A percentile compares a stretch with the other conserved stretches of the same genome.
Evolutionary conservation across 75 land plant species (phyloP).

Genomic region (Picea sitchensis): DNA sequence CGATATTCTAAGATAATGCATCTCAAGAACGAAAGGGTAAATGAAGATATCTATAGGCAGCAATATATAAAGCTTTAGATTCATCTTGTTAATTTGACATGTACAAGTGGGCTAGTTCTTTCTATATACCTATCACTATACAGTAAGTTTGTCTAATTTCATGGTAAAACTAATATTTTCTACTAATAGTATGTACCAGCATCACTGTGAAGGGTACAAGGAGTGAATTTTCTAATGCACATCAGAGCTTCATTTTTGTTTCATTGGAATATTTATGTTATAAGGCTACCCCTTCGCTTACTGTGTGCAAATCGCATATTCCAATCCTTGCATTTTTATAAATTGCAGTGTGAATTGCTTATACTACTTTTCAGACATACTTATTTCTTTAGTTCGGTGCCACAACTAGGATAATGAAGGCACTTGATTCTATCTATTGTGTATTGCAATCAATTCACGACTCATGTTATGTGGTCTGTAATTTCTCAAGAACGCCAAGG

Average conservation of each 20-base stretch:
- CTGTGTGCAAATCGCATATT: neutral
- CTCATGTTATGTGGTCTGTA: neutral
- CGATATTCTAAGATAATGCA: slow-evolving; percentile 12
- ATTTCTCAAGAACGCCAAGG: too few relatives aligned
- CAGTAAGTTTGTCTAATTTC: neutral
- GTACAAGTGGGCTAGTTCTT: neutral
- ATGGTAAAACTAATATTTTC: slow-evolving; percentile 1
- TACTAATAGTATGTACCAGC: neutral
- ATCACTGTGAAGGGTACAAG: neutral
- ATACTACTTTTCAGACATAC: neutral
- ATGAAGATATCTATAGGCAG: neutral
- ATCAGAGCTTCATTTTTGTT: neutral
- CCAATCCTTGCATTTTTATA: neutral
- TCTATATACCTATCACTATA: neutral
- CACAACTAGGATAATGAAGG: too few relatives aligned
- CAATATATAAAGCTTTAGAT: too few relatives aligned
- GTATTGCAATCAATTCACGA: neutral
- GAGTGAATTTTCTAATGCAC: slow-evolving; percentile 1
- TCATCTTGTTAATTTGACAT: neutral
- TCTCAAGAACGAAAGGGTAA: neutral
- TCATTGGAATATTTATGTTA: neutral
- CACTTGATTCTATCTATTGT: too few relatives aligned
- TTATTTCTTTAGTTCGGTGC: neutral
- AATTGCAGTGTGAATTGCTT: neutral
- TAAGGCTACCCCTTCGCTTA: neutral